Evolutionary conservation across 495 filamentous ascomycete genomes (phyloP), one percentile per base, ranked within the genome.

Genomic region (Annulohypoxylon nitens): DNA sequence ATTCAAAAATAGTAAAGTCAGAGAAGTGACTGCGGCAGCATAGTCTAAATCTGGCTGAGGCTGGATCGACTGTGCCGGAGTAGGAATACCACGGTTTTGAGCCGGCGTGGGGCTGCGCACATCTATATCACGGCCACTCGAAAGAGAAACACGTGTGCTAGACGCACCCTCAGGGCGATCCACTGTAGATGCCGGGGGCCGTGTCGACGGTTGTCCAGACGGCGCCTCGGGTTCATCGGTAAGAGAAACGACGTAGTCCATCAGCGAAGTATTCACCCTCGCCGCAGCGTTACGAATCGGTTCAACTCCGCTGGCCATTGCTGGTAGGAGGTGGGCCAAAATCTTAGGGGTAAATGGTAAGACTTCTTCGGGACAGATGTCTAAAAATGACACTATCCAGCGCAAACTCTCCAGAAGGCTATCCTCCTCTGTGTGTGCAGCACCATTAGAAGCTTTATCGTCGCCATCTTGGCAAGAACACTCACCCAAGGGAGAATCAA

Each of bases 301-400:
- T 67, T 97, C 94, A 0, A 95, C 90, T 62, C 92, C 93, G 77
- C 94, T 97, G 7, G 95, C 93, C 90, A 99, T 94, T 20, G 94
- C 95, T 16, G 97, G 97, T 10, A 99, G 88, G 7, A 99, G 91
- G 75, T 97, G 94, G 1, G 93, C 93, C 39, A 99, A 82, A 48
- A 99, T 89, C 59, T 93, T 90, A 12, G 97, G 97, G 1, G 97
- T 94, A 79, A 98, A 98, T 2, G 91, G 91, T 39, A 99, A 86
- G n/a, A 99, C 95, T 71, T 98, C 97, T 78, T 97, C 97, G 4
- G 96, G 95, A 71, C 93, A 97, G 51, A 99, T 97, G 47, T 97
- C 95, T 70, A 99, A 93, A 77, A 99, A 98, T 50, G 90, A 91
- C 67, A 97, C 95, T 72, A 98, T 93, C 97, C 97, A 99, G 45